phyloP scores from a whole-genome alignment of 768 basidiomycete genomes.

The Macrolepiota albuminosa region DNA sequence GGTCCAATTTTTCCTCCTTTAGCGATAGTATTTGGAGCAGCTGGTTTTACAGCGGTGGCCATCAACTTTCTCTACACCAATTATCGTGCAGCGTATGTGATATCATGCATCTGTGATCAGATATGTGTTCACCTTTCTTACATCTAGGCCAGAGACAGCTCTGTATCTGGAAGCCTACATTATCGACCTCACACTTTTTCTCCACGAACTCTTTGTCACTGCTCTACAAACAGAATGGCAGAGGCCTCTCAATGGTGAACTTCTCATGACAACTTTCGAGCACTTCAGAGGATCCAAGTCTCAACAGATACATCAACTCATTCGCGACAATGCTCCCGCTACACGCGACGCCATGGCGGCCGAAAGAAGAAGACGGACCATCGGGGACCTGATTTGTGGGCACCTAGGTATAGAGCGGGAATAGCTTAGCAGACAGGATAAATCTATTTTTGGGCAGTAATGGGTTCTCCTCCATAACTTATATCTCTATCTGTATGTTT shows the following conservation, averaged over 20 bases:
- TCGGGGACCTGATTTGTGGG: background rate
- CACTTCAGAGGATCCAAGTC: background rate
- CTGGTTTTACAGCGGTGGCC: background rate
- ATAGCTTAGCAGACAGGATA: background rate
- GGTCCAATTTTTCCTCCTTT: constrained; percentile 6
- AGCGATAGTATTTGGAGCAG: constrained; percentile 7
- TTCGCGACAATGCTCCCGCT: background rate
- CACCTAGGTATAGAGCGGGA: background rate
- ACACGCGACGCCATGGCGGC: background rate
- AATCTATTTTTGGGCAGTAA: background rate
- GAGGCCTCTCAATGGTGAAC: background rate
- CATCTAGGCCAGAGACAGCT: constrained; percentile 1
- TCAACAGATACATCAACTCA: background rate
- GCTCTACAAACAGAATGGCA: background rate
- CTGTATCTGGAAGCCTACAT: constrained; percentile 17
- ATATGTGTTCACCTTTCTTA: background rate
- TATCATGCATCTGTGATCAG: background rate
- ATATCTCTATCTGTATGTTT: background rate
- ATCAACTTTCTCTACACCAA: background rate
- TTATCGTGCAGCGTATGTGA: constrained; percentile 1
- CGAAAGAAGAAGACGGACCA: background rate
- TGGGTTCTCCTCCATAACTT: background rate
- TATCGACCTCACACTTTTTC: constrained; percentile 14
- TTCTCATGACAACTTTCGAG: background rate
- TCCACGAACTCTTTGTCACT: constrained; percentile 13